Evolutionary conservation across 1,284 basidiomycete genomes (phyloP).

Genomic region (Ustanciosporium gigantosporum): DNA sequence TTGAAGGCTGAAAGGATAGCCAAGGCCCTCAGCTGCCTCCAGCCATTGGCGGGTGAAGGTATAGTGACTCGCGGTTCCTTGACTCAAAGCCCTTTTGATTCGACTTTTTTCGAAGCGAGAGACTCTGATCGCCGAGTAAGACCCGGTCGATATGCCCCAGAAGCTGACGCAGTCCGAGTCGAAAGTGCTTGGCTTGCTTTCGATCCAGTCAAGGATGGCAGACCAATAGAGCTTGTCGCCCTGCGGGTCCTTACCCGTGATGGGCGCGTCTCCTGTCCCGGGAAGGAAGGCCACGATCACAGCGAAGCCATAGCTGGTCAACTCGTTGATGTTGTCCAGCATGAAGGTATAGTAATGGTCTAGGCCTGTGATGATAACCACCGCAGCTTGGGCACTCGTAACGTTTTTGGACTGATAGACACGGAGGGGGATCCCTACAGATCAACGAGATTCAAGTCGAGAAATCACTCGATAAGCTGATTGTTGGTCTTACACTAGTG

Average conservation of each 20-base stretch:
- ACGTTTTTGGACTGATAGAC: slow-evolving; percentile 8
- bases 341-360: slow-evolving; percentile 34
- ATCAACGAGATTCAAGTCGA: neutral
- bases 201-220: slow-evolving; percentile 31
- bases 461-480: too few relatives aligned
- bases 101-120: slow-evolving; percentile 15
- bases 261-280: slow-evolving; percentile 33
- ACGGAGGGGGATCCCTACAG: slow-evolving; percentile 12
- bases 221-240: slow-evolving; percentile 17
- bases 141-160: slow-evolving; percentile 36
- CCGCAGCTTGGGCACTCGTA: slow-evolving; percentile 8
- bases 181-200: slow-evolving; percentile 5
- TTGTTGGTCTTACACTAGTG: too few relatives aligned
- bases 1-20: slow-evolving; percentile 33
- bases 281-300: slow-evolving; percentile 25
- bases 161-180: slow-evolving; percentile 13
- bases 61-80: slow-evolving; percentile 36
- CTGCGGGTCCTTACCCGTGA: slow-evolving; percentile 12
- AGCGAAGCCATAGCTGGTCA: slow-evolving; percentile 9
- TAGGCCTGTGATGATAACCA: slow-evolving; percentile 33
- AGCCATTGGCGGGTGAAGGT: slow-evolving; percentile 34
- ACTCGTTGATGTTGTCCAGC: slow-evolving; percentile 6
- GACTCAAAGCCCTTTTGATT: slow-evolving; percentile 16
- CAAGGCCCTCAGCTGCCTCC: slow-evolving; percentile 21
- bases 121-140: slow-evolving; percentile 26